These are phyloP conservation scores for Euphorbia schlechtendalii DNA, from an alignment of 441 rosid species.

Conservation along the genomic window DNA sequence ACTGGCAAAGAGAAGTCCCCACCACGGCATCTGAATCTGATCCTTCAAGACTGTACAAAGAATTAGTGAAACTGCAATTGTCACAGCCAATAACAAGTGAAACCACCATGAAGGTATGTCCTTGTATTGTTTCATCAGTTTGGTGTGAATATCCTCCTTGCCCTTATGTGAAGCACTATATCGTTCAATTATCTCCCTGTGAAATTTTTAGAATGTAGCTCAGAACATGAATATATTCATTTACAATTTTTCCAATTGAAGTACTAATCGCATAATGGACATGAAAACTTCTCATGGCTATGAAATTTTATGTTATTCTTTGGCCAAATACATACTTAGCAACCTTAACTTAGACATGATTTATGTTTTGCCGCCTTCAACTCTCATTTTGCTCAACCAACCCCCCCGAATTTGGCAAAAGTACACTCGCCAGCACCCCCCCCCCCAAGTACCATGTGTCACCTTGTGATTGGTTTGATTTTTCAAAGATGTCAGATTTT, in stretches of 20 bases:
- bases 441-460: too few relatives aligned
- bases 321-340: too few relatives aligned
- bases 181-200: constrained; percentile 62
- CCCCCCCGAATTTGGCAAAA: too few relatives aligned
- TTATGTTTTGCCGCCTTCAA: too few relatives aligned
- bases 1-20: constrained; percentile 67
- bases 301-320: too few relatives aligned
- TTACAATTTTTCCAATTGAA: neutral
- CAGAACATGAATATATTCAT: neutral
- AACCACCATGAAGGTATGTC: neutral
- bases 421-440: too few relatives aligned
- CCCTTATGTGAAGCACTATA: constrained; percentile 54
- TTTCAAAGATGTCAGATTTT: too few relatives aligned
- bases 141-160: constrained; percentile 13
- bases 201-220: constrained; percentile 5
- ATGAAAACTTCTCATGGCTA: too few relatives aligned
- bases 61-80: constrained; percentile 21
- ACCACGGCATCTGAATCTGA: constrained; percentile 73
- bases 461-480: too few relatives aligned
- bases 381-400: too few relatives aligned
- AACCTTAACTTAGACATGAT: too few relatives aligned
- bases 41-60: constrained; percentile 57
- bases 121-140: neutral
- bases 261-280: neutral
- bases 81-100: neutral